These are phyloP conservation scores for Ganoderma meredithae DNA, from an alignment of 1,284 basidiomycete genomes.

Conservation along the genomic window DNA sequence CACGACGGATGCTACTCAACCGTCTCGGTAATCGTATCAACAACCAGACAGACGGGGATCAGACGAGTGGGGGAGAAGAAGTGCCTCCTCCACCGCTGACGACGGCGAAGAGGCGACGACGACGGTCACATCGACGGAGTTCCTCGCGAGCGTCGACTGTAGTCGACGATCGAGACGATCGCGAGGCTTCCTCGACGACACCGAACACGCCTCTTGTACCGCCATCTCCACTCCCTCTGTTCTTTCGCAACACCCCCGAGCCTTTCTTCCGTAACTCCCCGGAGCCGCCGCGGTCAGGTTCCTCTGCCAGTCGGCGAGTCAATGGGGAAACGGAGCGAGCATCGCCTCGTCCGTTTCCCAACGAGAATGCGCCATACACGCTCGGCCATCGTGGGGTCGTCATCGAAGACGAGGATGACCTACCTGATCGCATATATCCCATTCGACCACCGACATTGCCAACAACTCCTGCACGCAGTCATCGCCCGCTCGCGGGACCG, in stretches of 20 bases:
- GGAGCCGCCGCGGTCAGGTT: slow-evolving; percentile 36
- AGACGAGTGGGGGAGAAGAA: slow-evolving; percentile 71
- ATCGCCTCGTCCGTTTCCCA: slow-evolving; percentile 35
- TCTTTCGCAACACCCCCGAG: slow-evolving; percentile 39
- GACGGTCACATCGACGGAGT: slow-evolving; percentile 64
- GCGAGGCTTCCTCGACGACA: slow-evolving; percentile 65
- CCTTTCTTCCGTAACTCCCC: slow-evolving; percentile 39
- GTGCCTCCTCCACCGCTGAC: slow-evolving; percentile 48
- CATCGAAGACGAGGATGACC: slow-evolving; percentile 74
- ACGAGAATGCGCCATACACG: slow-evolving; percentile 39
- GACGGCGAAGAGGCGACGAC: slow-evolving; percentile 55
- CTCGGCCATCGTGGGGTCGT: slow-evolving; percentile 70
- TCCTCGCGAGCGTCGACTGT: slow-evolving; percentile 58
- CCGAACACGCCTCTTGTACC: slow-evolving; percentile 68
- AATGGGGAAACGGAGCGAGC: slow-evolving; percentile 41
- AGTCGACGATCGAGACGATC: slow-evolving; percentile 75
- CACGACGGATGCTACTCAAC: slow-evolving; percentile 68
- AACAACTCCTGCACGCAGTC: slow-evolving; percentile 42
- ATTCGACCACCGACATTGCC: slow-evolving; percentile 45
- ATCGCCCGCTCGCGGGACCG: slow-evolving; percentile 33
- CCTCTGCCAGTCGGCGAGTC: slow-evolving; percentile 32
- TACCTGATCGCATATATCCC: slow-evolving; percentile 49
- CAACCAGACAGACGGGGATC: slow-evolving; percentile 63
- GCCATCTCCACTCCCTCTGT: slow-evolving; percentile 55
- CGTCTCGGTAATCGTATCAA: slow-evolving; percentile 69